phyloP scores from a whole-genome alignment of 345 rosid genomes.

The Populus nigra region DNA sequence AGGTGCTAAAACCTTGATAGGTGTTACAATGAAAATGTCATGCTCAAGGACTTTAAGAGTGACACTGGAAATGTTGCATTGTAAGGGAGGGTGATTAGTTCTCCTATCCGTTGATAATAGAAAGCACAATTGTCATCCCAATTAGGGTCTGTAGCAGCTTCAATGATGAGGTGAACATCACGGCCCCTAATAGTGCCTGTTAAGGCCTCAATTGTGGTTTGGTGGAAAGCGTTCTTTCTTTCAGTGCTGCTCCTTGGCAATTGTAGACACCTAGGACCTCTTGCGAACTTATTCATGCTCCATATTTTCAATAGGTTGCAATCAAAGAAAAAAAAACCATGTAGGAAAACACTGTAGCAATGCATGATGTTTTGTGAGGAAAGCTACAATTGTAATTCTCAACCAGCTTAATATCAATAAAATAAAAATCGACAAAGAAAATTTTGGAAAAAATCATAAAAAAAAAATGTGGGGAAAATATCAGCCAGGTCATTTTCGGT shows the following conservation, averaged over 20 bases:
- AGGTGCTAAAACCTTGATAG: constrained; percentile 48
- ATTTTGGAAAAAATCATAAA: no score
- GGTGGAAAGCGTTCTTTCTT: constrained; percentile 74
- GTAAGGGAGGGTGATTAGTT: constrained; percentile 53
- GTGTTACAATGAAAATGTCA: constrained; percentile 57
- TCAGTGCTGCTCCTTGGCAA: constrained; percentile 95
- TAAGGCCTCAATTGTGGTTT: constrained; percentile 45
- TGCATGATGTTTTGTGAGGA: no score
- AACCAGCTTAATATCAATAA: no score
- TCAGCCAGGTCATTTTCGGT: no score
- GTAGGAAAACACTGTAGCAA: no score
- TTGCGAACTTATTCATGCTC: constrained; percentile 93
- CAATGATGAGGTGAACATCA: constrained; percentile 75
- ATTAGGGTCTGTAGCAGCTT: constrained; percentile 55
- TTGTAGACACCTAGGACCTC: constrained; percentile 86
- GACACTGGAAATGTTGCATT: constrained; percentile 69
- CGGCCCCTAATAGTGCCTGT: constrained; percentile 57
- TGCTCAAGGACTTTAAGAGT: constrained; percentile 69
- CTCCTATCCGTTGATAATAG: constrained; percentile 51
- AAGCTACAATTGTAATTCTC: no score
- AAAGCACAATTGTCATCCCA: constrained; percentile 70
- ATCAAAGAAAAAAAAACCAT: neutral
- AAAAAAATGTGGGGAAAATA: no score
- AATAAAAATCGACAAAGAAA: no score
- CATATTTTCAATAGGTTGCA: constrained; percentile 93